Base-by-base conservation (phyloP, 306 rosid genomes). In the Pyrus betulifolia region DNA sequence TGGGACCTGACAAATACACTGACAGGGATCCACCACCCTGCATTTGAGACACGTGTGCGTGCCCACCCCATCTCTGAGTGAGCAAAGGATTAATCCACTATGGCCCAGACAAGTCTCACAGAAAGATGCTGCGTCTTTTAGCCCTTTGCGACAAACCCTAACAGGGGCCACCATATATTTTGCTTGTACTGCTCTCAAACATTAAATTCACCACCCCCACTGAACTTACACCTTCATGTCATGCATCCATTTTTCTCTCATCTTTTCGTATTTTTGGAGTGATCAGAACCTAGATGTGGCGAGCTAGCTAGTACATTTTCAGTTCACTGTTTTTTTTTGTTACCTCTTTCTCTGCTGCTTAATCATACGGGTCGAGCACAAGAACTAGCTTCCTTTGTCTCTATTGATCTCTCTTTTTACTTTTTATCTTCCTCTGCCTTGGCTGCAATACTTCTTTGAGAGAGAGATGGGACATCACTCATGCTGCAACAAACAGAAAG, bases 401-500 rank as follows among this genome's bases (percentile, higher is more conserved):
- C 65, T 8, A 23, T 54, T 68, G 13, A 51, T 70, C 30, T n/a
- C 44, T 25, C 30, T 52, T 33, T 38, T 5, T 22, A 15, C 72
- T n/a, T 80, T 18, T 13, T 19, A n/a, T 22, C 74, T 76, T 71
- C 52, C 59, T 80, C 67, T 60, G 54, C 51, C 80, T 69, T 79
- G 73, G 30, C 70, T 74, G 28, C 35, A 63, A 57, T 13, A 42
- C 23, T 23, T 19, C n/a, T 15, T n/a, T 57, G 33, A 49, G 79
- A 63, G 63, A 21, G 30, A 27, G 71, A 93, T 91, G 98, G 98
- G 95, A 63, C 93, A 90, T 77, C 98, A 92, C 88, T 95, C 97
- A 42, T 95, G 99, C 84, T 92, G 99, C 82, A 95, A 88, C 89
- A 95, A 92, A 81, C 97, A 92, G 93, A 90, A 95, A 80, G 99